These are phyloP conservation scores for Taxillus chinensis DNA, from an alignment of 164 flowering plant genomes.

Conservation along the genomic window DNA sequence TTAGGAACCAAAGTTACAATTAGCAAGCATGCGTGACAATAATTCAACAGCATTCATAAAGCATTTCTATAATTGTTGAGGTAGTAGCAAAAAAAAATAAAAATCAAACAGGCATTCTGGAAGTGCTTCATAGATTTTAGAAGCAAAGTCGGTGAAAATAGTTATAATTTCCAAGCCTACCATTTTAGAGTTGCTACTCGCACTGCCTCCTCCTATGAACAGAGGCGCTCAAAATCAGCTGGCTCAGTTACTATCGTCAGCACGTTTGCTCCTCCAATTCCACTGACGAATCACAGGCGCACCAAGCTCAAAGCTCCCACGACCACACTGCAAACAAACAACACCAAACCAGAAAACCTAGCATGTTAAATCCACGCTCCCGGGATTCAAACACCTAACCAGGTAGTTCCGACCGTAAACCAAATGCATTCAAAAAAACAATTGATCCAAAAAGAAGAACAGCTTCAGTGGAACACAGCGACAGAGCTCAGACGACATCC, in stretches of 20 bases:
- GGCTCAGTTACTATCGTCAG: neutral
- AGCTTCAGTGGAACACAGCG: neutral
- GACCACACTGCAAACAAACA: constrained; percentile 5
- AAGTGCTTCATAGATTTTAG: neutral
- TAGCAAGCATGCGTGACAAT: no score
- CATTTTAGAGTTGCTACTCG: constrained; percentile 4
- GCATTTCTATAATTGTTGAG: no score
- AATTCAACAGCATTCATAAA: no score
- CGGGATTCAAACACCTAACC: neutral
- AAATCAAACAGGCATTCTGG: neutral
- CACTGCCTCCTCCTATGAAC: neutral
- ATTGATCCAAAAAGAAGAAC: neutral
- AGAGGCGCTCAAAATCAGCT: constrained; percentile 7
- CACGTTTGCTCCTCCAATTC: constrained; percentile 1
- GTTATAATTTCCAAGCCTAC: constrained; percentile 9
- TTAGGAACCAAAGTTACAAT: no score
- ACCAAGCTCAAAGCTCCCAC: neutral
- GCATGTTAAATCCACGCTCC: neutral
- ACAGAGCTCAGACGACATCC: neutral
- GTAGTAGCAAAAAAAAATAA: no score
- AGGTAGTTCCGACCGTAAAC: constrained; percentile 1
- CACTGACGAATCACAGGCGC: neutral
- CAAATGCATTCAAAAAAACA: neutral
- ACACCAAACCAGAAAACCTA: constrained; percentile 6
- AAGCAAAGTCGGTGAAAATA: neutral